phyloP scores from a whole-genome alignment of 768 basidiomycete species.

The Pisolithus tinctorius region DNA sequence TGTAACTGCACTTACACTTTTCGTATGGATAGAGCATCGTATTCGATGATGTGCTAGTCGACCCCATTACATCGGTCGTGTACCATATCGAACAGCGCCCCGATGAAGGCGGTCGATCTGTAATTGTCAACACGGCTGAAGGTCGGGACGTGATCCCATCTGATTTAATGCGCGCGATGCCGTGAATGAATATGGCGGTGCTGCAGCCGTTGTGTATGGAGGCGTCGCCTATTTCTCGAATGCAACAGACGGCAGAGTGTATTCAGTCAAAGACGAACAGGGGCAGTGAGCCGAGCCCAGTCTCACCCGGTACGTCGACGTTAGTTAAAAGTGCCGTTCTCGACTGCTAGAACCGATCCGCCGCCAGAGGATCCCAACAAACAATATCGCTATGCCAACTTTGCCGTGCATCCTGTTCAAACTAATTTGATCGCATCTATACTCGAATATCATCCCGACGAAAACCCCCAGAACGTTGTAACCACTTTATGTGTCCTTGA shows the following conservation, averaged over 20 bases:
- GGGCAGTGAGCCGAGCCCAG: conserved; percentile 30
- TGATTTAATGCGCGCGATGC: conserved; percentile 43
- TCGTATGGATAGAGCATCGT: conserved; percentile 18
- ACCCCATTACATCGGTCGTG: conserved; percentile 35
- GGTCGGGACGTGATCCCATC: conserved; percentile 42
- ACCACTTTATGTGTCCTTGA: conserved; percentile 55
- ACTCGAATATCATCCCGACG: conserved; percentile 59
- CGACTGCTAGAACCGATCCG: too few relatives aligned
- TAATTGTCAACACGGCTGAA: conserved; percentile 44
- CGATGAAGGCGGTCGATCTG: conserved; percentile 41
- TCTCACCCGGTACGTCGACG: conserved; percentile 48
- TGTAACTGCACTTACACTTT: conserved; percentile 25
- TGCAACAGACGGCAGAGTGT: conserved; percentile 44
- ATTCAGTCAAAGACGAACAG: conserved; percentile 25
- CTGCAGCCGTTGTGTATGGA: conserved; percentile 41
- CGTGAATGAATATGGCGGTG: conserved; percentile 67
- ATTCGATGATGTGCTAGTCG: conserved; percentile 44
- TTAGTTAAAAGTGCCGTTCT: too few relatives aligned
- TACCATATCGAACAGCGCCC: conserved; percentile 60
- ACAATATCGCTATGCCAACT: conserved; percentile 39
- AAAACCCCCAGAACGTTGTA: conserved; percentile 29
- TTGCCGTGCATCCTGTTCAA: conserved; percentile 47
- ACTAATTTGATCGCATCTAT: conserved; percentile 48
- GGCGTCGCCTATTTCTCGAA: conserved; percentile 52
- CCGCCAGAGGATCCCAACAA: conserved; percentile 4